Base-by-base conservation (phyloP, 208 protist species). In the Crithidia acanthocephali region DNA sequence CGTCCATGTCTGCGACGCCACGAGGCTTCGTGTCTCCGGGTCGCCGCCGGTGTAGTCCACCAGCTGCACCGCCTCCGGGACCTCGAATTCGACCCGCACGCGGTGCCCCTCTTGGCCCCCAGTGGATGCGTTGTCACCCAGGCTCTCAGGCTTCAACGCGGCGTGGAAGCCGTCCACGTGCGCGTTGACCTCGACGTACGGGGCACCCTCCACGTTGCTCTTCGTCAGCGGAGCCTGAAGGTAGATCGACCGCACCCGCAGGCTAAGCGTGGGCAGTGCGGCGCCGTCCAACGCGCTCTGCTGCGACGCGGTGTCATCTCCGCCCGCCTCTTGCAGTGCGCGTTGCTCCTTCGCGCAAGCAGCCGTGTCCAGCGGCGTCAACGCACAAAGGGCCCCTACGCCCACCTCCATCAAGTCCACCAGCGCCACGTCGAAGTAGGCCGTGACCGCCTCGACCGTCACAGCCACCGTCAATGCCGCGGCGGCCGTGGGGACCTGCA, bases 111-210 rank as follows among this genome's bases (percentile, higher is more conserved):
- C 35, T 40, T 5, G 5, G 35, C 35, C 11, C 5, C 35, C 35
- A 13, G 35, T 11, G 35, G 35, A 40, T 5, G 11, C 8, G 35
- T 5, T 11, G 8, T 40, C 35, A 11, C 35, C 11, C 35, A 13
- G 35, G 8, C 35, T 40, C 35, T 1, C 6, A 6, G 45, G 45
- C 30, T 52, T 55, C n/a, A 65, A 6, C 0, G 48, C 48, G 30
- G 40, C 47, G 23, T 47, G 8, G 16, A 68, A 44, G 28, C 64
- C 37, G 16, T 55, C 23, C 16, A 78, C 16, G 4, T n/a, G 53
- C 25, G 59, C 65, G 16, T 57, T 57, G 25, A 72, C 50, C 35
- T 78, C 72, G n/a, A 62, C 57, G n/a, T 72, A 78, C 37, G 72
- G 72, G 22, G 59, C 42, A 44, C 63, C 57, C 1, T 60, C 25